These are phyloP conservation scores for Aspergillus tanneri DNA, from an alignment of 2,329 filamentous ascomycete species.

Conservation along the genomic window DNA sequence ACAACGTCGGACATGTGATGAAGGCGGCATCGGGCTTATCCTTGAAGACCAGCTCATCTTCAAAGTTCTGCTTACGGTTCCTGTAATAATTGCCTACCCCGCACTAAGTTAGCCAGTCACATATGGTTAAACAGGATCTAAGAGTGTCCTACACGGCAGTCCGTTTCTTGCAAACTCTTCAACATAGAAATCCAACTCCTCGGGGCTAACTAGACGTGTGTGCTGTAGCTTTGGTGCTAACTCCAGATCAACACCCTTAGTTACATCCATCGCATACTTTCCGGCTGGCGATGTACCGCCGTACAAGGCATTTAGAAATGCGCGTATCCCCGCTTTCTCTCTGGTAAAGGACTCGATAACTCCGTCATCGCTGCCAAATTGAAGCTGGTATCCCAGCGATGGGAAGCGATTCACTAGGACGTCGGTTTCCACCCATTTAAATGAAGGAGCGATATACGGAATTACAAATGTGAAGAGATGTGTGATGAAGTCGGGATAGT, in stretches of 20 bases:
- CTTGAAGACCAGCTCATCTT: background rate
- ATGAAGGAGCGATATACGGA: constrained; percentile 5
- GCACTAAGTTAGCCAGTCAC: background rate
- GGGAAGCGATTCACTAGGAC: constrained; percentile 3
- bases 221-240: background rate
- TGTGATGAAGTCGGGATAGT: constrained; percentile 2
- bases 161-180: constrained; percentile 9
- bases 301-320: constrained; percentile 8
- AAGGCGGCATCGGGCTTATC: background rate
- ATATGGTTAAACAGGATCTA: background rate
- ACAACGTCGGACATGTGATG: constrained; percentile 3
- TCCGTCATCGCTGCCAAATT: constrained; percentile 7
- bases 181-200: constrained; percentile 7
- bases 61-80: background rate
- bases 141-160: constrained; percentile 6
- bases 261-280: constrained; percentile 6
- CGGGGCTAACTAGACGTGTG: constrained; percentile 1
- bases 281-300: constrained; percentile 6
- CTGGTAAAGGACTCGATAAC: constrained; percentile 6
- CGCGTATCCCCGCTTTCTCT: constrained; percentile 4
- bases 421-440: background rate
- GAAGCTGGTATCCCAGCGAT: constrained; percentile 4
- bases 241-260: constrained; percentile 3
- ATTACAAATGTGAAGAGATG: constrained; percentile 10
- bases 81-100: constrained; percentile 9